Base-by-base conservation (phyloP, 2,329 filamentous ascomycete species). In the Ceratocystis albifundus region DNA sequence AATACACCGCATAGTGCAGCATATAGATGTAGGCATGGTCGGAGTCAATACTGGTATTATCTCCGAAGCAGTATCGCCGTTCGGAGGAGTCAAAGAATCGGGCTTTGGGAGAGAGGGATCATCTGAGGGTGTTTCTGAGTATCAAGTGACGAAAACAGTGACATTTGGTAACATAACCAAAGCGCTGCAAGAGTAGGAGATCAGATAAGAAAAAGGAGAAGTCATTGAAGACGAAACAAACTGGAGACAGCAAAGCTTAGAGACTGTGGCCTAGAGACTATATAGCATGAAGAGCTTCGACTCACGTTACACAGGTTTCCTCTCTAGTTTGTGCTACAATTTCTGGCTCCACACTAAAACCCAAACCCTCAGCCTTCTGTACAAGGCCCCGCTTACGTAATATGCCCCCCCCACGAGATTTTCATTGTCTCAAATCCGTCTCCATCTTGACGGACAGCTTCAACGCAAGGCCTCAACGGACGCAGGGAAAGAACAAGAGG, bases 1-100 rank as follows among this genome's bases (percentile, higher is more conserved):
- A 5, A 80, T 84, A 32, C 77, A 79, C 71, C 79, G 86, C 61
- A 82, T 89, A 0, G 83, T 85, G 0, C 86, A 89, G 76, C 80
- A 81, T 17, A 77, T 95, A 48, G 88, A 95, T 74, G 88, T 93
- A 0, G 90, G 90, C 65, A 95, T 95, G 90, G 84, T 95, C 0
- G 90, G 89, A 66, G 84, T 92, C 68, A 93, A 93, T 76, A 91
- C 88, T 0, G 89, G 89, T 32, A 71, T 87, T 63, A 82, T 85
- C 69, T 84, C 81, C 1, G 83, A 85, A 68, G 76, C 79, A 10
- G 81, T 81, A 0, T 74, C 81, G 65, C 83, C 83, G 0, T 94
- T 94, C 72, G 89, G 89, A 17, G 89, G 89, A 70, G 86, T 94
- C 59, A 94, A 94, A 77, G 80, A 91, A 77, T 89, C 85, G 71